Evolutionary conservation across 2,329 filamentous ascomycete genomes (phyloP).

Genomic region (Coniochaeta prunicola): DNA sequence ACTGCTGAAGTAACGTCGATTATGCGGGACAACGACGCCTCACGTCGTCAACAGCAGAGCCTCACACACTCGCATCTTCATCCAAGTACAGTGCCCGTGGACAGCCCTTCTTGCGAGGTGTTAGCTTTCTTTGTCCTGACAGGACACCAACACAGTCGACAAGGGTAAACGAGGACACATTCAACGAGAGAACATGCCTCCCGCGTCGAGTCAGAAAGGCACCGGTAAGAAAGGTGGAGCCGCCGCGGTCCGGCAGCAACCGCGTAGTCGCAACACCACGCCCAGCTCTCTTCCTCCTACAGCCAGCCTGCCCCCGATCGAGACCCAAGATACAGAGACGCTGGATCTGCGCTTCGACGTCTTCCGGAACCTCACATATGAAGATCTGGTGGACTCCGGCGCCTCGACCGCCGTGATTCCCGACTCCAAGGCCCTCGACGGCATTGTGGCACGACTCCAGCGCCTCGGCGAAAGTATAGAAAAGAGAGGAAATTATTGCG

Average conservation of each 20-base stretch:
- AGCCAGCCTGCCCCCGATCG: constrained; percentile 46
- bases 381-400: constrained; percentile 61
- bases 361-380: constrained; percentile 55
- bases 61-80: no score
- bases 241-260: constrained; percentile 54
- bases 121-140: neutral
- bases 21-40: neutral
- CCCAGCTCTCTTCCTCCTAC: constrained; percentile 49
- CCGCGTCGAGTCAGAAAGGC: constrained; percentile 48
- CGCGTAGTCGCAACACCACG: constrained; percentile 71
- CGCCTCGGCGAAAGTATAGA: constrained; percentile 61
- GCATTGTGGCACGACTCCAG: constrained; percentile 57
- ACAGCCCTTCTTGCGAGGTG: neutral
- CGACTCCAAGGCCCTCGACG: constrained; percentile 56
- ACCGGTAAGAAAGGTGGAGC: constrained; percentile 58
- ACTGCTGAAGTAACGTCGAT: neutral
- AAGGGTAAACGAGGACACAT: constrained; percentile 9
- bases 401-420: constrained; percentile 51
- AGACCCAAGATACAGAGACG: constrained; percentile 54
- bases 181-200: constrained; percentile 40
- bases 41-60: no score
- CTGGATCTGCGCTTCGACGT: constrained; percentile 56
- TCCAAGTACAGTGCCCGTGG: neutral
- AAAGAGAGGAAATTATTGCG: constrained; percentile 59
- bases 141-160: neutral